These are phyloP conservation scores for Sorghum bicolor DNA, from an alignment of 176 grass and related monocot genomes.

Conservation along the genomic window Sorghum_bicolor_NCBIv3 NC_012870.2:71751501-71752000, in stretches of 20 bases:
- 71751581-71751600: slow-evolving; percentile 25
- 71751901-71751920: slow-evolving; percentile 2
- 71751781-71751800: slow-evolving; percentile 84
- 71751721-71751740: slow-evolving; percentile 38
- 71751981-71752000: not conserved
- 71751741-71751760: slow-evolving; percentile 64
- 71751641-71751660: slow-evolving; percentile 22
- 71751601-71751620: slow-evolving; percentile 28
- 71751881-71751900: not conserved
- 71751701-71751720: not conserved
- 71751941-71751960: not conserved
- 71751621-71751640: not conserved
- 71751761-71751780: slow-evolving; percentile 65
- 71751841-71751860: not conserved
- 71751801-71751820: slow-evolving; percentile 69
- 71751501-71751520: slow-evolving; percentile 31
- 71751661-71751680: not conserved
- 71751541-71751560: slow-evolving; percentile 27
- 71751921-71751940: slow-evolving; percentile 13
- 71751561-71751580: not conserved
- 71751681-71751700: slow-evolving; percentile 3
- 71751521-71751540: slow-evolving; percentile 16
- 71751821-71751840: slow-evolving; percentile 67
- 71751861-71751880: not conserved
- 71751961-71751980: not conserved